Evolutionary conservation across 345 rosid genomes (phyloP), one percentile per base, ranked within the genome.

Genomic region (Moricandia arvensis): DNA sequence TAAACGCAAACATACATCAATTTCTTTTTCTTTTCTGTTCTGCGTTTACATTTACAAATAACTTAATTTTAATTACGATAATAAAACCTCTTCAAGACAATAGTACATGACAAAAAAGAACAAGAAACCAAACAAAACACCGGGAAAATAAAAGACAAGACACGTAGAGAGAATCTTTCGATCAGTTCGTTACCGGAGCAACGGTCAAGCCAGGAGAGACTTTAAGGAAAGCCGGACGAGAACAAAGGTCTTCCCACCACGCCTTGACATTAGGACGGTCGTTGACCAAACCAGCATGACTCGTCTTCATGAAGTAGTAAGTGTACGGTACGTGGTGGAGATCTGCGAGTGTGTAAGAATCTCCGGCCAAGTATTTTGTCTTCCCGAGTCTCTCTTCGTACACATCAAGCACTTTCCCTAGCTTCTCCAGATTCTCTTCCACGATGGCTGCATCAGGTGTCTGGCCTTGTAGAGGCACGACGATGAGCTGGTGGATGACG

Each of bases 191-290:
- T 6, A 66, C 51, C 17, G 76, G 81, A 24, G 81, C 89, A 41
- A 90, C 78, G 49, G 15, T 86, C 88, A 93, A 87, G 5, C 87
- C 87, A 62, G 83, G 75, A 4, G 87, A 74, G 33, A 83, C 90
- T 79, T 83, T 86, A 73, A 67, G 51, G 47, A 85, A 90, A 63
- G 93, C 90, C n/a, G 86, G 88, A 83, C 93, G 84, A 1, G 87
- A 84, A 47, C 90, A 85, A 10, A 90, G 82, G 34, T 89, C 91
- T 27, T 86, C 89, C 96, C 96, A 93, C 98, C 98, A 90, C 1
- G 93, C 88, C 85, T 89, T 89, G 0, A 90, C 91, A 38, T 72
- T 85, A 4, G 89, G 87, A 12, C 98, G 87, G 16, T 88, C 87
- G 53, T 81, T 75, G 1, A 93, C 67, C 31, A 83, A 59, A 3